Evolutionary conservation across 2,329 filamentous ascomycete species (phyloP).

Genomic region (Orbilia blumenaviensis): DNA sequence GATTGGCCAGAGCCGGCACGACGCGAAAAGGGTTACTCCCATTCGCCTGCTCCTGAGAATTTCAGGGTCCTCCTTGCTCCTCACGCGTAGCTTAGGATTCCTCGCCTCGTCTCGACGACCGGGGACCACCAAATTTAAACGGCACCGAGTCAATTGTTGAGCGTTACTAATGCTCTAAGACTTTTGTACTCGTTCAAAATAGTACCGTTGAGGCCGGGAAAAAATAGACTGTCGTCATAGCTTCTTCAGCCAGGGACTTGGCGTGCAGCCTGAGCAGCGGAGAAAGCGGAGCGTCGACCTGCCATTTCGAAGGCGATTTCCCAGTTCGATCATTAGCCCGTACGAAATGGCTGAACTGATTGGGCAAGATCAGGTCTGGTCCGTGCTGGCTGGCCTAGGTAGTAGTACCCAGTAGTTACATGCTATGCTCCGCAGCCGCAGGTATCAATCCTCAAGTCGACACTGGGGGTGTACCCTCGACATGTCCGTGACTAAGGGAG

Average conservation of each 20-base stretch:
- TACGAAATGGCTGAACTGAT: neutral
- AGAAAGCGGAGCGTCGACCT: conserved; percentile 34
- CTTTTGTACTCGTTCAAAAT: neutral
- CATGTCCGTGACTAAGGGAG: too few species aligned
- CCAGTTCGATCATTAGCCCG: neutral
- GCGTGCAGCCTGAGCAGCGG: conserved; percentile 16
- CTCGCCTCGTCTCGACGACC: conserved; percentile 5
- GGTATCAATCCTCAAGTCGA: too few species aligned
- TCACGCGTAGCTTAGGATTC: conserved; percentile 27
- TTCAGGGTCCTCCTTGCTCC: conserved; percentile 30
- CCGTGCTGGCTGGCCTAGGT: neutral
- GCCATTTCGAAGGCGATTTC: conserved; percentile 20
- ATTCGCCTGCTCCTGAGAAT: conserved; percentile 20
- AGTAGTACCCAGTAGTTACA: neutral
- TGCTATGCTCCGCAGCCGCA: conserved; percentile 1
- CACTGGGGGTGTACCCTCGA: too few species aligned
- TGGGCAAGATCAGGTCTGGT: neutral
- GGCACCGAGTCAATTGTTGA: conserved; percentile 15
- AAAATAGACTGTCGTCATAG: conserved; percentile 36
- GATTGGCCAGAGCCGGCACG: conserved; percentile 13
- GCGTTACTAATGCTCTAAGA: neutral
- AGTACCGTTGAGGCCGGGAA: conserved; percentile 20
- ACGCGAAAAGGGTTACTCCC: conserved; percentile 35
- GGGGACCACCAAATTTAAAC: neutral
- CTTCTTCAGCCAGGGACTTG: conserved; percentile 16